A percentile compares a stretch with the other conserved stretches of the same genome.
Evolutionary conservation across 768 basidiomycete genomes (phyloP).

Genomic region (Rhizopogon roseolus): DNA sequence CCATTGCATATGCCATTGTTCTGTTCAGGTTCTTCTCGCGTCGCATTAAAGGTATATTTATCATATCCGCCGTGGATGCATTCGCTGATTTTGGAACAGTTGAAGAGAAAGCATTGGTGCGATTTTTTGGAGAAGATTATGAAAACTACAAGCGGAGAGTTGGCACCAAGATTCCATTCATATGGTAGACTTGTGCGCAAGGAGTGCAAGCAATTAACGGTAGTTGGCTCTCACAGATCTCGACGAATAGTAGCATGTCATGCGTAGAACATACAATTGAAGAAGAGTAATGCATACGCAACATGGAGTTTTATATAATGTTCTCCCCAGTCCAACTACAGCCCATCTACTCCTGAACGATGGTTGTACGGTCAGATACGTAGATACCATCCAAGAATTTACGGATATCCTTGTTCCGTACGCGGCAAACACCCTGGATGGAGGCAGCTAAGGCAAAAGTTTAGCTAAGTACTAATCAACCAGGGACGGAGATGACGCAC

Average conservation of each 20-base stretch:
- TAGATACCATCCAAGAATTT: constrained; percentile 97
- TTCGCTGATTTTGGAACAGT: constrained; percentile 35
- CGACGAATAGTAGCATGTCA: constrained; percentile 11
- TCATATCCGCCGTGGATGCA: constrained; percentile 1
- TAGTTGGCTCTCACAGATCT: neutral
- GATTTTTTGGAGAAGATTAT: constrained; percentile 91
- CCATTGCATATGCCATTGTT: constrained; percentile 57
- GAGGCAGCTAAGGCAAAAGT: constrained; percentile 63
- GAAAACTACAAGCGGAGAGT: constrained; percentile 68
- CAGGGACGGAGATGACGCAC: constrained; percentile 31
- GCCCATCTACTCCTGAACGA: constrained; percentile 36
- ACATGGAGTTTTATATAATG: constrained; percentile 13
- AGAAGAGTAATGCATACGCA: constrained; percentile 16
- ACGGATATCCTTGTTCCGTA: constrained; percentile 99
- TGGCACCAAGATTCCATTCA: constrained; percentile 85
- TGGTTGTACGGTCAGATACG: constrained; percentile 75
- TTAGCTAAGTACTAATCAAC: neutral
- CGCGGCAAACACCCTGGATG: constrained; percentile 94
- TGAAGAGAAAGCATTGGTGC: constrained; percentile 75
- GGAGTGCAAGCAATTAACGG: neutral
- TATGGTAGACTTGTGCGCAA: constrained; percentile 41
- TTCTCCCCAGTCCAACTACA: constrained; percentile 3
- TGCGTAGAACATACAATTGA: constrained; percentile 22
- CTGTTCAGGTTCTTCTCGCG: constrained; percentile 86
- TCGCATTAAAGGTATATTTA: constrained; percentile 61